Conservation (phyloP, 306 rosid species). For the barrel medic (Medicago truncatula) region MtrunA17r5.0-ANR NC_053045.1:1784001-1784500, state of each 20-base stretch:
- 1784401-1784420: background rate
- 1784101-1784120: too few relatives aligned
- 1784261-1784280: constrained; percentile 46
- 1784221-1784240: constrained; percentile 55
- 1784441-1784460: background rate
- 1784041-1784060: too few relatives aligned
- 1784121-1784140: constrained; percentile 1
- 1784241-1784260: constrained; percentile 63
- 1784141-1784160: constrained; percentile 59
- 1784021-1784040: too few relatives aligned
- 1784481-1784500: too few relatives aligned
- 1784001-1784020: too few relatives aligned
- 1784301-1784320: constrained; percentile 18
- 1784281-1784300: constrained; percentile 38
- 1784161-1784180: constrained; percentile 48
- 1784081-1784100: too few relatives aligned
- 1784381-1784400: constrained; percentile 62
- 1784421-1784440: background rate
- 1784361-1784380: constrained; percentile 45
- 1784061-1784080: too few relatives aligned
- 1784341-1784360: constrained; percentile 40
- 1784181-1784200: constrained; percentile 56
- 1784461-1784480: too few relatives aligned
- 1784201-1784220: constrained; percentile 62
- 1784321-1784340: constrained; percentile 39